Evolutionary conservation across 208 protist species (phyloP).

Genomic region (Trypanosomatidae sp.): DNA sequence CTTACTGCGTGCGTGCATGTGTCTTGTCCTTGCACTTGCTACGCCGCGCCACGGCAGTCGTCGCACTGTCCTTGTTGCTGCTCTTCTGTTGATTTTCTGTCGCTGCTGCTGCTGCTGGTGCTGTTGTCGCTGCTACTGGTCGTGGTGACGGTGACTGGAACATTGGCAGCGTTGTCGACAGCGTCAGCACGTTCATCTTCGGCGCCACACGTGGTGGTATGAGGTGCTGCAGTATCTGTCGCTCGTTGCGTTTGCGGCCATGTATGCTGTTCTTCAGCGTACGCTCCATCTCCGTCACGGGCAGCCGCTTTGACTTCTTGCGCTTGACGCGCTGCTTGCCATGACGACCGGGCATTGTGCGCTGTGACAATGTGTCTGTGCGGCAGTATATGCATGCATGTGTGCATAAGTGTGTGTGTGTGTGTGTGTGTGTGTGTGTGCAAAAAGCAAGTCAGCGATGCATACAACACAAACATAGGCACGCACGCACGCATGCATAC

Average conservation of each 20-base stretch:
- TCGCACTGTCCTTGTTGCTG: neutral
- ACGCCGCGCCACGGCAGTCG: no score
- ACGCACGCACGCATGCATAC: no score
- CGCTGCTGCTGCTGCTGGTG: neutral
- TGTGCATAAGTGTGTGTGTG: no score
- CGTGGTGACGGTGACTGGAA: constrained; percentile 18
- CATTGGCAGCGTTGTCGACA: constrained; percentile 63
- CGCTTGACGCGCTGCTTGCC: constrained; percentile 84
- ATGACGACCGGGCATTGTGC: constrained; percentile 69
- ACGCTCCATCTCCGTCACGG: constrained; percentile 74
- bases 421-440: no score
- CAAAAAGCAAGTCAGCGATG: neutral
- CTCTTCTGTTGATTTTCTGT: neutral
- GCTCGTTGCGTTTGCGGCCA: constrained; percentile 64
- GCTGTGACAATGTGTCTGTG: neutral
- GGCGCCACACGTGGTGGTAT: constrained; percentile 52
- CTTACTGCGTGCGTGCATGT: no score
- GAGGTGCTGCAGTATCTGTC: constrained; percentile 58
- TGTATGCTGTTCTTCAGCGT: constrained; percentile 86
- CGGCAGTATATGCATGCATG: no score
- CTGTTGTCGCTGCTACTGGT: neutral
- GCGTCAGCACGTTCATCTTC: constrained; percentile 39
- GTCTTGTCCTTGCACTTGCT: no score
- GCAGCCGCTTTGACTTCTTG: constrained; percentile 75
- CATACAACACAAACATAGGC: no score